These are phyloP conservation scores for Pichia kluyveri DNA, from an alignment of 805 yeast species.

Conservation along the genomic window DNA sequence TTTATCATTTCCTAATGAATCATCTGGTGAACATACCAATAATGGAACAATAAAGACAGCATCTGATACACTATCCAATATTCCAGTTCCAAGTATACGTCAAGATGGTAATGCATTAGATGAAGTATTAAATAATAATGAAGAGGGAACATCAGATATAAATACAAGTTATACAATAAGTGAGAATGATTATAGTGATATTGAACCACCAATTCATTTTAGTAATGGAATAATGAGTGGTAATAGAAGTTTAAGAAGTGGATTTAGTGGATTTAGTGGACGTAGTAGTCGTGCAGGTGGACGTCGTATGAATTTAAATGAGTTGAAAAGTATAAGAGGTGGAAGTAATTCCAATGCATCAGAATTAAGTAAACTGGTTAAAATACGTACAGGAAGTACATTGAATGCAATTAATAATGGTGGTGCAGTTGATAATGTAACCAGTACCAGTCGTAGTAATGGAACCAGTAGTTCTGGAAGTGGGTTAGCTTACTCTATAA, in stretches of 20 bases:
- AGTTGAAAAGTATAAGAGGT: background rate
- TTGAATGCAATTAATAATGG: background rate
- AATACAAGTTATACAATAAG: background rate
- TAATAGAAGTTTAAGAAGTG: background rate
- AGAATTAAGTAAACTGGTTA: background rate
- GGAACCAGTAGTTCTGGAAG: background rate
- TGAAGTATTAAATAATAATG: background rate
- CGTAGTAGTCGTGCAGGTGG: slow-evolving; percentile 1
- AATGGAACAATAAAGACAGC: background rate
- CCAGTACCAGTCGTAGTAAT: background rate
- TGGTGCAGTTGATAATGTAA: background rate
- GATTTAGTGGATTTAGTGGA: background rate
- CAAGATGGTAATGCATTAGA: background rate
- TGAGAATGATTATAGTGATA: background rate
- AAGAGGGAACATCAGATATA: background rate
- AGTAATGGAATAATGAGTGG: background rate
- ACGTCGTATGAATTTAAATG: slow-evolving; percentile 2
- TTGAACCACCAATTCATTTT: background rate
- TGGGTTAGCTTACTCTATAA: slow-evolving; percentile 13
- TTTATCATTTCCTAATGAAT: slow-evolving; percentile 1
- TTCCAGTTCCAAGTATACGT: background rate
- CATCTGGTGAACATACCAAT: background rate
- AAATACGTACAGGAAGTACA: slow-evolving; percentile 1
- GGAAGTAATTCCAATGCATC: background rate
- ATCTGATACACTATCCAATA: background rate